Evolutionary conservation across 257 asterid genomes (phyloP).

Genomic region (Capsicum chinense): DNA sequence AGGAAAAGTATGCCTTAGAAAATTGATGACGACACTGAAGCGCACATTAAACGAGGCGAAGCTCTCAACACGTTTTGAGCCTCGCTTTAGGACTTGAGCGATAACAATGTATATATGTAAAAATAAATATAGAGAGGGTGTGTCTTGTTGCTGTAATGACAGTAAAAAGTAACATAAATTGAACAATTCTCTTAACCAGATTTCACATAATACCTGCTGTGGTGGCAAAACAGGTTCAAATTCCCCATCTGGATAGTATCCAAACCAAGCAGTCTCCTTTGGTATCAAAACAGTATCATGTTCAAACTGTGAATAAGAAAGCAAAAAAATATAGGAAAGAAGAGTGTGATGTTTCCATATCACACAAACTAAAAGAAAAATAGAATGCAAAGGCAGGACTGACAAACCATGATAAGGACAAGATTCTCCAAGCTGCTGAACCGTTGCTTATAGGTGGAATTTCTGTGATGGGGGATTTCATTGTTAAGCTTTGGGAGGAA

Average conservation of each 20-base stretch:
- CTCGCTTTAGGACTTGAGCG: too few species aligned
- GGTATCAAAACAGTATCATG: conserved; percentile 92
- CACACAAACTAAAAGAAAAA: conserved; percentile 6
- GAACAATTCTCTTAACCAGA: not conserved
- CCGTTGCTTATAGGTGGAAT: conserved; percentile 79
- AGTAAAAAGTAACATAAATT: not conserved
- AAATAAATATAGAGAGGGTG: not conserved
- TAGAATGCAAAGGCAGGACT: conserved; percentile 18
- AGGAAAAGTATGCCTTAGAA: too few species aligned
- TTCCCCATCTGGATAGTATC: conserved; percentile 89
- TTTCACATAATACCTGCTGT: conserved; percentile 57
- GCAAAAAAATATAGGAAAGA: not conserved
- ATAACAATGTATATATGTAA: not conserved
- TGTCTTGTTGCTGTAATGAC: not conserved
- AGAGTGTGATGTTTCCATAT: not conserved
- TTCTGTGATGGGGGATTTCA: conserved; percentile 72
- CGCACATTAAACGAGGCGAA: too few species aligned
- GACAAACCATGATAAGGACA: conserved; percentile 81
- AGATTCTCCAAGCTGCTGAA: conserved; percentile 81
- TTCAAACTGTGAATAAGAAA: conserved; percentile 62
- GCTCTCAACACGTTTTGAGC: too few species aligned
- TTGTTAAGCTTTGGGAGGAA: conserved; percentile 94
- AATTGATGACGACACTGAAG: too few species aligned
- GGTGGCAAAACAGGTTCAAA: conserved; percentile 72
- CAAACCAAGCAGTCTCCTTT: conserved; percentile 95